These are phyloP conservation scores for Scheffersomyces stambukii DNA, from an alignment of 1,139 yeast genomes.

Conservation along the genomic window DNA sequence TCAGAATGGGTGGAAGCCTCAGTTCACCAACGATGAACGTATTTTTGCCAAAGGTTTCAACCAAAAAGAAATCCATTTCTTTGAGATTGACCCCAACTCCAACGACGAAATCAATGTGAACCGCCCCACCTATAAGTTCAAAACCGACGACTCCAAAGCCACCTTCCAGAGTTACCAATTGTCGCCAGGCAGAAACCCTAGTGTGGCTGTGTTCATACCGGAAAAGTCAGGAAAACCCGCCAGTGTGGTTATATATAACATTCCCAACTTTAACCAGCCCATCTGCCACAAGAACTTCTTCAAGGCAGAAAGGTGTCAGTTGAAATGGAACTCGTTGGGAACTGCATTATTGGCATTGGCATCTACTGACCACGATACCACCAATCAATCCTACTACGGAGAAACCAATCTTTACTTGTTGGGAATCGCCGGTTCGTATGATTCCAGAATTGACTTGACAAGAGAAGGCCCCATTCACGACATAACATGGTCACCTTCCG, in stretches of 20 bases:
- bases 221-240: constrained; percentile 87
- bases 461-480: constrained; percentile 98
- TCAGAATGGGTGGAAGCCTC: constrained; percentile 90
- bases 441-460: constrained; percentile 80
- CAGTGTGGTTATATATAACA: constrained; percentile 74
- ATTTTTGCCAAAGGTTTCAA: constrained; percentile 59
- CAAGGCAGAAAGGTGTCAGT: constrained; percentile 90
- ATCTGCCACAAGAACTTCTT: constrained; percentile 85
- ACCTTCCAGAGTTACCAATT: constrained; percentile 55
- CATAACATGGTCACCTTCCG: constrained; percentile 94
- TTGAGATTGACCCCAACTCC: constrained; percentile 48
- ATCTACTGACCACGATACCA: constrained; percentile 91
- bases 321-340: constrained; percentile 93
- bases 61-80: constrained; percentile 69
- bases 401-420: constrained; percentile 88
- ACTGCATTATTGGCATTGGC: constrained; percentile 92
- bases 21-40: constrained; percentile 76
- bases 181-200: constrained; percentile 87
- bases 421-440: constrained; percentile 90
- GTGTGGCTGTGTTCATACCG: constrained; percentile 89
- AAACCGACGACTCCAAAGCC: constrained; percentile 53
- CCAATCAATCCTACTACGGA: constrained; percentile 94
- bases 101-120: constrained; percentile 30
- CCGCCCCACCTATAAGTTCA: constrained; percentile 59
- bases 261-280: constrained; percentile 72